Evolutionary conservation across 371 early-diverging fungal species (phyloP), one percentile per base, ranked within the genome.

Genomic region (Phascolomyces articulosus): DNA sequence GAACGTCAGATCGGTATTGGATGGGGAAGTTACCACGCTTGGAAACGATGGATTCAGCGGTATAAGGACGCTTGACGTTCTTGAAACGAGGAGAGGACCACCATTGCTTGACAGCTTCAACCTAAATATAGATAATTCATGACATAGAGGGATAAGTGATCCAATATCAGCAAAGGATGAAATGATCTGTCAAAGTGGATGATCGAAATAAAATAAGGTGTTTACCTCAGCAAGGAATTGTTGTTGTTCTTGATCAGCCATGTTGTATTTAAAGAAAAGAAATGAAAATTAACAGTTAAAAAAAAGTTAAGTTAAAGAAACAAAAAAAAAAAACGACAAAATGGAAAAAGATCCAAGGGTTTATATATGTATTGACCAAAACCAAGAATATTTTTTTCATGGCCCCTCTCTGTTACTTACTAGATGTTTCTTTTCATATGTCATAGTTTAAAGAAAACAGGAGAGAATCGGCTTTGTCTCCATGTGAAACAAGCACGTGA

Each of bases 1-100:
- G 91, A 49, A 62, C 68, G 77, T 97, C 85, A 20, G 97, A 97
- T 34, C 93, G 83, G 66, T 95, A 97, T 11, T 84, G 71, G 24
- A 80, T 83, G 34, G 84, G 73, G 64, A 98, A 69, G 28, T 81
- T 90, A 66, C 98, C 98, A 56, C 98, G 90, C 87, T 96, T 96
- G 67, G 90, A 81, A 40, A 92, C 96, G 58, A 98, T 92, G 68
- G 89, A 83, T 70, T 94, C 92, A 64, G 97, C 98, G 31, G 94
- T 83, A 82, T 97, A 97, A 23, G 96, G 96, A 56, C 98, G 93
- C 53, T 87, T 90, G 70, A 93, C 88, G 63, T 86, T 81, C 49
- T 82, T 71, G 90, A 96, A 98, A 47, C 98, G 93, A 11, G 84
- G 85, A 16, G 84, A 81, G 16, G 83, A 72, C 96, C 96, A 98